Conservation (phyloP, 2,329 filamentous ascomycete species). For the Lachnum nothofagi region DNA sequence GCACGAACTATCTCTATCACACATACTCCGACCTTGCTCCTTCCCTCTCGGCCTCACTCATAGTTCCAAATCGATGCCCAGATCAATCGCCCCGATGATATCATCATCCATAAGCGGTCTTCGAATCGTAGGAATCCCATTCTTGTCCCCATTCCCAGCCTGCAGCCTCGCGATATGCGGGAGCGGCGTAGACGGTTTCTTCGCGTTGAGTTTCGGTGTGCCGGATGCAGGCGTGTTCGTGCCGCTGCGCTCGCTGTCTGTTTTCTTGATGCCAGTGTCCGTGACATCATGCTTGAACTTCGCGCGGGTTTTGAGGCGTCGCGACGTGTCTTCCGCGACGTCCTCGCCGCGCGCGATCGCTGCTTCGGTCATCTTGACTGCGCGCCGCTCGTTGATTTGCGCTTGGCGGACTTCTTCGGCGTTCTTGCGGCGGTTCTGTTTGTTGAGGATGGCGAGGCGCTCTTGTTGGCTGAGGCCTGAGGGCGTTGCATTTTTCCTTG, state of each 20-base stretch:
- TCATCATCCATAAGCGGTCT: constrained; percentile 85
- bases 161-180: constrained; percentile 44
- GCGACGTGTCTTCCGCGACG: constrained; percentile 52
- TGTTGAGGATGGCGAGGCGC: constrained; percentile 76
- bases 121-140: constrained; percentile 61
- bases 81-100: constrained; percentile 79
- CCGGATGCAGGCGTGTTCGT: constrained; percentile 44
- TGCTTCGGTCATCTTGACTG: constrained; percentile 54
- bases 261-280: constrained; percentile 42
- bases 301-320: constrained; percentile 60
- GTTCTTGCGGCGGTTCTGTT: constrained; percentile 77
- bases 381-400: constrained; percentile 72
- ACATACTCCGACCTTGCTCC: too few relatives aligned
- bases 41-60: neutral
- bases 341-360: constrained; percentile 60
- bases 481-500: constrained; percentile 44
- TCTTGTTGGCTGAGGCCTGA: constrained; percentile 66
- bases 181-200: constrained; percentile 41
- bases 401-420: constrained; percentile 87
- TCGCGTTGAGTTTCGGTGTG: constrained; percentile 41
- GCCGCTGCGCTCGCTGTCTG: constrained; percentile 46
- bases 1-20: too few relatives aligned
- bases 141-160: constrained; percentile 43
- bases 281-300: constrained; percentile 64
- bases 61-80: constrained; percentile 81